These are phyloP conservation scores for Russula abietina DNA, from an alignment of 768 basidiomycete species.

Conservation along the genomic window DNA sequence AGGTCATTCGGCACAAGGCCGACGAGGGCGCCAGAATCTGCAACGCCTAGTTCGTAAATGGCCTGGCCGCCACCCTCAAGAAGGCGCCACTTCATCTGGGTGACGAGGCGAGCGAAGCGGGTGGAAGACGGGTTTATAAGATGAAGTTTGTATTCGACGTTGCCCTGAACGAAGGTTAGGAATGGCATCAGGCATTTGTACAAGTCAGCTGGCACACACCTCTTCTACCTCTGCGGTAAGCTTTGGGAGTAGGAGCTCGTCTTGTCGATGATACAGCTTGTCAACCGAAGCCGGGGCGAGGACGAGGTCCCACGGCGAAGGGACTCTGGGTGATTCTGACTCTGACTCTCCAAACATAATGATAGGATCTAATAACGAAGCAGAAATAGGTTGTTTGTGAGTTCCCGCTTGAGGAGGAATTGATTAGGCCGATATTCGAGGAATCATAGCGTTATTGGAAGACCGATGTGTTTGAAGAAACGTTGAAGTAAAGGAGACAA, in stretches of 20 bases:
- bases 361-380: not conserved
- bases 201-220: conserved; percentile 30
- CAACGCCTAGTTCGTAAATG: conserved; percentile 56
- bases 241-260: conserved; percentile 43
- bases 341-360: conserved; percentile 82
- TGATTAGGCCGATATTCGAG: conserved; percentile 46
- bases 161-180: conserved; percentile 45
- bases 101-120: conserved; percentile 79
- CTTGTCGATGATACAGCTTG: conserved; percentile 28
- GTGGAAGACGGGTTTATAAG: conserved; percentile 70
- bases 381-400: not conserved
- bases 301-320: conserved; percentile 78
- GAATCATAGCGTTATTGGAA: conserved; percentile 38
- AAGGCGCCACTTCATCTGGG: conserved; percentile 91
- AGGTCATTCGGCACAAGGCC: conserved; percentile 72
- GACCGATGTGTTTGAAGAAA: not conserved
- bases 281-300: conserved; percentile 43
- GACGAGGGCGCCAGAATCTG: conserved; percentile 82
- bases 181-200: not conserved
- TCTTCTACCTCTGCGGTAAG: conserved; percentile 74
- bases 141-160: conserved; percentile 93
- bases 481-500: not conserved
- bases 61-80: conserved; percentile 52
- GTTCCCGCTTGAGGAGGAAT: conserved; percentile 13
- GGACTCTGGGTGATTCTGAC: conserved; percentile 71